Base-by-base conservation (phyloP, 2,329 filamentous ascomycete species). In the Aspergillus pseudoterreus region DNA sequence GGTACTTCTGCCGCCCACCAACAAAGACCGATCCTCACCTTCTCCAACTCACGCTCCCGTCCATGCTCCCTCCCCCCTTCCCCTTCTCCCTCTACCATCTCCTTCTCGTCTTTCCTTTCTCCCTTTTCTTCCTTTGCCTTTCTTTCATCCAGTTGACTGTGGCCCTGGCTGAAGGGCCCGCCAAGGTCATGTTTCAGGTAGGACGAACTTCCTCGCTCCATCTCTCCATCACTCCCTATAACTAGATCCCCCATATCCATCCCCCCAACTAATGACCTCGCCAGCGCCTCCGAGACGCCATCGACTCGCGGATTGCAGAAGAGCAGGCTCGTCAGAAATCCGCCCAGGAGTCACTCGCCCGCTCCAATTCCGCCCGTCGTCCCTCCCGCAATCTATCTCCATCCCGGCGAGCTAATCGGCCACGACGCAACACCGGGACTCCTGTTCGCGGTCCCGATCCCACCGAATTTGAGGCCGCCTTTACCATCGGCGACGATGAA, bases 241-340 rank as follows among this genome's bases (percentile, higher is more conserved):
- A 44, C 4, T 45, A 51, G 36, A 39, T 49, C 41, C 19, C 17
- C 15, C 17, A 27, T 32, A 6, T 45, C 30, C 32, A 35, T 19
- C 47, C 33, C 32, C 32, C 33, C 38, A 48, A 49, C 43, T 46
- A 30, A 30, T 8, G 6, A 30, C 27, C 24, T 30, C 27, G 27
- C 38, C 67, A 94, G 88, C 83, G 88, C 77, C 78, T 95, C 62
- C 88, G 90, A 75, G 88, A 87, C 64, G 88, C 87, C 53, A 90
- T 95, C 69, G 89, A 95, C 69, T 85, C 85, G 63, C 87, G 87
- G 64, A 94, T 96, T 64, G 88, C 90, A 64, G 90, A 96, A 75
- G 92, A 96, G 74, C 90, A 95, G 73, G 88, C 90, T 52, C 87
- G 89, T 52, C 87, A 91, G 67, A 82, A 82, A 65, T 72, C 77